phyloP scores from a whole-genome alignment of 1,284 basidiomycete species.

The Amylostereum areolatum region DNA sequence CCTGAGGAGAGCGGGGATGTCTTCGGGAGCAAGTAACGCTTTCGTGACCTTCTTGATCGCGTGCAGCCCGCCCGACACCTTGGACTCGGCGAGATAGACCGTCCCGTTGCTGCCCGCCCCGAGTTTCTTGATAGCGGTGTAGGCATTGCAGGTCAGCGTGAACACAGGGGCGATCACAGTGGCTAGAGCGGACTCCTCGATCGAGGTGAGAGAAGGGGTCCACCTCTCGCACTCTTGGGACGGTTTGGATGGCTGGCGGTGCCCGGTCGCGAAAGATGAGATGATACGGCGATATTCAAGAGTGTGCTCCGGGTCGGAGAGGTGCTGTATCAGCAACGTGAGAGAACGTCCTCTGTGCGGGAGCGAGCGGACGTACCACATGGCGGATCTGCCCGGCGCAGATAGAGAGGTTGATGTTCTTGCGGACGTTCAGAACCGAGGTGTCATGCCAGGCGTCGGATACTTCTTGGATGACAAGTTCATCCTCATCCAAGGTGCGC shows the following conservation, averaged over 20 bases:
- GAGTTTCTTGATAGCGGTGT: not conserved
- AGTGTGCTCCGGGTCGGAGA: not conserved
- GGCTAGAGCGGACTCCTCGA: not conserved
- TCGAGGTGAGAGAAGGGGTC: not conserved
- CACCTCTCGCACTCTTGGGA: too few species aligned
- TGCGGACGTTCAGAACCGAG: not conserved
- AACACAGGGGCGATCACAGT: not conserved
- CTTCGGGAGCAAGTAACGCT: not conserved
- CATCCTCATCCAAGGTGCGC: too few species aligned
- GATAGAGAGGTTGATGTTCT: not conserved
- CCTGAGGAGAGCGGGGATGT: not conserved
- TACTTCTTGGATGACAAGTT: not conserved
- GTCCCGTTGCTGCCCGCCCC: not conserved
- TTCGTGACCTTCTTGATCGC: conserved; percentile 3
- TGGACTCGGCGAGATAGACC: not conserved
- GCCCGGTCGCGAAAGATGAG: too few species aligned
- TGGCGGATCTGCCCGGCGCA: not conserved
- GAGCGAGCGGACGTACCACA: not conserved
- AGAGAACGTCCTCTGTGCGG: not conserved
- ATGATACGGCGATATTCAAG: not conserved
- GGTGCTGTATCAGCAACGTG: not conserved
- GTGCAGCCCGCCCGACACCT: not conserved
- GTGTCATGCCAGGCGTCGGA: not conserved
- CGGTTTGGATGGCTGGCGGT: too few species aligned
- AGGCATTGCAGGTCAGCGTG: not conserved